phyloP scores from a whole-genome alignment of 1,284 basidiomycete genomes.

The Boletus sp. region DNA sequence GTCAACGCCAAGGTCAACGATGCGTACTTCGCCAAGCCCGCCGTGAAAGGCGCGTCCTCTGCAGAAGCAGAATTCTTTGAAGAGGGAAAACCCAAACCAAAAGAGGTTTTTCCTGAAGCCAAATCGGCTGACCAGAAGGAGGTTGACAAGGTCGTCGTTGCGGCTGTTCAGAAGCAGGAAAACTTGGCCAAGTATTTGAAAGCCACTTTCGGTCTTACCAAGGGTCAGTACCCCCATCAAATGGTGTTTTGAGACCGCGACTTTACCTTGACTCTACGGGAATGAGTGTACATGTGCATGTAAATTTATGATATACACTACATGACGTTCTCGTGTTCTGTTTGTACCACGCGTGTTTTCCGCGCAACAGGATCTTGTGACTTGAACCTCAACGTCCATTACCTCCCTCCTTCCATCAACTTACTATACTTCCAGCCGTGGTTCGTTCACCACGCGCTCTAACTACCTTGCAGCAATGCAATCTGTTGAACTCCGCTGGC shows the following conservation, averaged over 20 bases:
- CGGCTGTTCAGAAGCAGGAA: conserved; percentile 91
- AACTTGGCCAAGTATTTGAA: conserved; percentile 94
- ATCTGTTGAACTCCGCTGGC: conserved; percentile 2
- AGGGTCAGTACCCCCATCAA: conserved; percentile 92
- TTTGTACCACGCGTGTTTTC: conserved; percentile 20
- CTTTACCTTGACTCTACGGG: conserved; percentile 17
- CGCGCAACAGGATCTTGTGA: neutral
- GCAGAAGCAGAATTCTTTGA: conserved; percentile 98
- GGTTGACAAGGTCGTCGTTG: conserved; percentile 85
- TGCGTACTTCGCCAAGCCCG: conserved; percentile 90
- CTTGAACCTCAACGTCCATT: neutral
- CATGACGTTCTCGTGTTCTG: conserved; percentile 15
- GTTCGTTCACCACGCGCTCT: conserved; percentile 6
- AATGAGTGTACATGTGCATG: conserved; percentile 25
- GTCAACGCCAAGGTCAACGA: conserved; percentile 93
- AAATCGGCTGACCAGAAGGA: conserved; percentile 95
- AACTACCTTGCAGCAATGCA: conserved; percentile 23
- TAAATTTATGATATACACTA: conserved; percentile 32
- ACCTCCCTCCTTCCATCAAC: conserved; percentile 2
- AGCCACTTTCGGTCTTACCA: conserved; percentile 93
- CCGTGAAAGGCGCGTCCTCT: conserved; percentile 68
- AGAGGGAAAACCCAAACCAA: conserved; percentile 91
- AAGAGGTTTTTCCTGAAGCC: conserved; percentile 88
- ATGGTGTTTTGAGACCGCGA: conserved; percentile 70
- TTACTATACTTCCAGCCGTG: conserved; percentile 3